Conservation (phyloP, 768 basidiomycete genomes). For the Suillus plorans region DNA sequence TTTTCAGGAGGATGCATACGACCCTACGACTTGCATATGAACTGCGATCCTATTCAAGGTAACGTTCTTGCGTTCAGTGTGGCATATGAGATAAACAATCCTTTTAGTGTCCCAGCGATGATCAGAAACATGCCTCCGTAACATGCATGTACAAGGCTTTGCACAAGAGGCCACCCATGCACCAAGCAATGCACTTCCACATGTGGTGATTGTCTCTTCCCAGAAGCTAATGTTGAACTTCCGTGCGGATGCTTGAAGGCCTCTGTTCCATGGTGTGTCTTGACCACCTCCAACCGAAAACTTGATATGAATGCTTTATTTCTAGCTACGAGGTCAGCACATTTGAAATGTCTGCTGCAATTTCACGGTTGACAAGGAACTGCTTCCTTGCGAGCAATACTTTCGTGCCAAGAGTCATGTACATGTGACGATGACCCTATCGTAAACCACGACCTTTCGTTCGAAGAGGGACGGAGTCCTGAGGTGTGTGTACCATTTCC, state of each 20-base stretch:
- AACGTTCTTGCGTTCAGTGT: slow-evolving; percentile 5
- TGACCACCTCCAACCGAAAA: background rate
- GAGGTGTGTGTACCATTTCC: background rate
- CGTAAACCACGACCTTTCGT: background rate
- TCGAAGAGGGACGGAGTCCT: too few species aligned
- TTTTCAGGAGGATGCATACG: too few species aligned
- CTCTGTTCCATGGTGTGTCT: slow-evolving; percentile 50
- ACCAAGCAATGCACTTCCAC: slow-evolving; percentile 44
- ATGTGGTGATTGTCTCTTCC: slow-evolving; percentile 59
- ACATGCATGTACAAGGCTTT: slow-evolving; percentile 48
- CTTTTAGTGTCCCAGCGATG: slow-evolving; percentile 59
- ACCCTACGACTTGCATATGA: slow-evolving; percentile 49
- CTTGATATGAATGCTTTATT: background rate
- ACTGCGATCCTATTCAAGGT: slow-evolving; percentile 68
- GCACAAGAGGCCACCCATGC: slow-evolving; percentile 60
- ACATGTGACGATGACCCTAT: too few species aligned
- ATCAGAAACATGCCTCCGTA: slow-evolving; percentile 49
- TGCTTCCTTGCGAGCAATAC: slow-evolving; percentile 55
- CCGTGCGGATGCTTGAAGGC: slow-evolving; percentile 55
- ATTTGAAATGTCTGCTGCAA: slow-evolving; percentile 46
- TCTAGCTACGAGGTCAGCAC: slow-evolving; percentile 46
- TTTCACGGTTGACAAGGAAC: slow-evolving; percentile 39
- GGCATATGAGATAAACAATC: background rate
- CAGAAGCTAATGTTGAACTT: slow-evolving; percentile 43
- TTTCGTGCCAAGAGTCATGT: too few species aligned